Evolutionary conservation across 805 yeast genomes (phyloP).

Genomic region (Cyberlindnera veronae): DNA sequence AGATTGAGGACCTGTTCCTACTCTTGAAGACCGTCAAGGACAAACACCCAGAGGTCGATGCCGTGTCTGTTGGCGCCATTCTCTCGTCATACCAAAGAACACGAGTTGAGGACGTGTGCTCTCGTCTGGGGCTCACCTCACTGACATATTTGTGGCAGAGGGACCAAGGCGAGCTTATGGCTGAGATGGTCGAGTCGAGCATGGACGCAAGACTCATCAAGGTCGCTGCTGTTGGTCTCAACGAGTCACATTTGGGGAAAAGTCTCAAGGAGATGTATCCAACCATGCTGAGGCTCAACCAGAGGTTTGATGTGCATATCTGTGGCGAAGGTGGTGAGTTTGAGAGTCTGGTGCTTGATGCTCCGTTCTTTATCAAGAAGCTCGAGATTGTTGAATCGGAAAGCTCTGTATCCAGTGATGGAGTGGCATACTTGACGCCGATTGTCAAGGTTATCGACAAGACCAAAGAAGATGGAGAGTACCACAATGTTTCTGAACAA

Average conservation of each 20-base stretch:
- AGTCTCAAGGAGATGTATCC: slow-evolving; percentile 61
- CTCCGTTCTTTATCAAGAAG: slow-evolving; percentile 71
- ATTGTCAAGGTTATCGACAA: slow-evolving; percentile 47
- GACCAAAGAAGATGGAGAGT: slow-evolving; percentile 23
- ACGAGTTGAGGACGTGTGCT: slow-evolving; percentile 89
- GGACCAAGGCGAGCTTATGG: slow-evolving; percentile 73
- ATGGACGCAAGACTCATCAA: slow-evolving; percentile 83
- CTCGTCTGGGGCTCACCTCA: slow-evolving; percentile 60
- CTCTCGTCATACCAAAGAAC: slow-evolving; percentile 93
- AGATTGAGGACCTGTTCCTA: slow-evolving; percentile 75
- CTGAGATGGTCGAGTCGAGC: slow-evolving; percentile 66
- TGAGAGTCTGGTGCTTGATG: slow-evolving; percentile 88
- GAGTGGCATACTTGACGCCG: slow-evolving; percentile 64
- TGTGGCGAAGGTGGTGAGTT: slow-evolving; percentile 99
- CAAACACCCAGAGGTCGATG: slow-evolving; percentile 70
- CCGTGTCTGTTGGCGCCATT: slow-evolving; percentile 94
- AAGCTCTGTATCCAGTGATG: slow-evolving; percentile 41
- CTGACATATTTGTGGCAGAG: slow-evolving; percentile 89
- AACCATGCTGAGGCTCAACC: slow-evolving; percentile 52
- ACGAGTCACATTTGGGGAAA: slow-evolving; percentile 62
- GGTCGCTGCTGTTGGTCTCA: slow-evolving; percentile 89
- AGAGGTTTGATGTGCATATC: slow-evolving; percentile 75
- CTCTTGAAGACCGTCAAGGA: slow-evolving; percentile 47
- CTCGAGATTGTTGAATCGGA: slow-evolving; percentile 24
- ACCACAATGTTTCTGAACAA: slow-evolving; percentile 17